These are phyloP conservation scores for Oehlia diaphana DNA, from an alignment of 192 early-diverging fungal species.

Conservation along the genomic window DNA sequence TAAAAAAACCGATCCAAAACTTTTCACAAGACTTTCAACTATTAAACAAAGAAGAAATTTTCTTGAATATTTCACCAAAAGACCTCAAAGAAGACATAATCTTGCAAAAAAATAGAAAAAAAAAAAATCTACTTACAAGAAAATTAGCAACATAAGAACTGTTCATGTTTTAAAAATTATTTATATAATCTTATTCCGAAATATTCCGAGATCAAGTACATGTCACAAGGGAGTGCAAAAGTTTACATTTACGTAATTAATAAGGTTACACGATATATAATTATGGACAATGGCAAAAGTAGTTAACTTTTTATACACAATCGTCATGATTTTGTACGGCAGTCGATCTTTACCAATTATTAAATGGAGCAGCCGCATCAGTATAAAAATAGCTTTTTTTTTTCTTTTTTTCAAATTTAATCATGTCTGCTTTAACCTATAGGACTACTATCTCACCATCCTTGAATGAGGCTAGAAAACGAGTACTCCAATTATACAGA, in stretches of 20 bases:
- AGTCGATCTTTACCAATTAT: no score
- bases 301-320: no score
- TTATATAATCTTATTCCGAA: not conserved
- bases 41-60: not conserved
- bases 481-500: conserved; percentile 69
- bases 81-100: not conserved
- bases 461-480: conserved; percentile 60
- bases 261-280: no score
- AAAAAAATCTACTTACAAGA: not conserved
- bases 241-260: no score
- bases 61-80: not conserved
- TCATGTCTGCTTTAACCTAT: conserved; percentile 47
- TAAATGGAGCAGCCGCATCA: no score
- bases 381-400: not conserved
- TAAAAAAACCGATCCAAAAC: not conserved
- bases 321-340: no score
- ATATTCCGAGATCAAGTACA: no score
- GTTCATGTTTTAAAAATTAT: not conserved
- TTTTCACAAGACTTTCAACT: not conserved
- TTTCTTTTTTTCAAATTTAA: not conserved
- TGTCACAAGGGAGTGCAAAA: no score
- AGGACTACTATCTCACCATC: conserved; percentile 59
- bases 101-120: not conserved
- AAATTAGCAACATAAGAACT: not conserved
- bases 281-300: no score